Evolutionary conservation across 768 basidiomycete genomes (phyloP), one percentile per base, ranked within the genome.

Genomic region (Mycena indigotica): DNA sequence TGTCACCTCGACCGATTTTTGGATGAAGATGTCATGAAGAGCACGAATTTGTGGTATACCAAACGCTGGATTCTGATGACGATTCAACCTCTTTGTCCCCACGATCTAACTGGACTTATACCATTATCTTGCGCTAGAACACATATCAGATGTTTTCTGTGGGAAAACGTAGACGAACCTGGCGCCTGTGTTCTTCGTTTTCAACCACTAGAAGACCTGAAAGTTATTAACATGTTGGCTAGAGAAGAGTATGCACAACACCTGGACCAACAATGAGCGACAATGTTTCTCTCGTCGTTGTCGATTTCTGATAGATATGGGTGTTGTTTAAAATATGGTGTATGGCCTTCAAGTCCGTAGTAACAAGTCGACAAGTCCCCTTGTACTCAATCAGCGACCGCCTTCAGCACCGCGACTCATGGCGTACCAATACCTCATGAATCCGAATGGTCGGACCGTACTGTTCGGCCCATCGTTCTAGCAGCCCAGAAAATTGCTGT

Each of bases 11-110:
- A 58, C n/a, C 1, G 65, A 56, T 24, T 68, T 64, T 29, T 61
- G 49, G 8, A 70, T 25, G 50, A 66, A 66, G 26, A 63, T 56
- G 2, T 49, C 38, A 12, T 60, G 63, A 23, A 69, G 56, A 52
- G 60, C 67, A 24, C 67, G 64, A 21, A 65, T 52, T 55, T 66
- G 70, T 12, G 54, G 55, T 1, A 53, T 56, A 25, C 68, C 66
- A 53, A 69, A 69, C 5, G 67, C 68, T 1, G 68, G 67, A 44
- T 63, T 68, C 58, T 58, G 29, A 3, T 21, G 2, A 54, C 32
- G 23, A 10, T 30, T 50, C 19, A 10, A 38, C n/a, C n/a, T n/a
- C n/a, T n/a, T n/a, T n/a, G n/a, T n/a, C n/a, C n/a, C n/a, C n/a
- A n/a, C n/a, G n/a, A n/a, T n/a, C n/a, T n/a, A n/a, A n/a, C n/a